Percentiles rank a stretch among this genome's conserved stretches.
Conservation (phyloP, 768 basidiomycete species). For the Amanita pallidorosea region DNA sequence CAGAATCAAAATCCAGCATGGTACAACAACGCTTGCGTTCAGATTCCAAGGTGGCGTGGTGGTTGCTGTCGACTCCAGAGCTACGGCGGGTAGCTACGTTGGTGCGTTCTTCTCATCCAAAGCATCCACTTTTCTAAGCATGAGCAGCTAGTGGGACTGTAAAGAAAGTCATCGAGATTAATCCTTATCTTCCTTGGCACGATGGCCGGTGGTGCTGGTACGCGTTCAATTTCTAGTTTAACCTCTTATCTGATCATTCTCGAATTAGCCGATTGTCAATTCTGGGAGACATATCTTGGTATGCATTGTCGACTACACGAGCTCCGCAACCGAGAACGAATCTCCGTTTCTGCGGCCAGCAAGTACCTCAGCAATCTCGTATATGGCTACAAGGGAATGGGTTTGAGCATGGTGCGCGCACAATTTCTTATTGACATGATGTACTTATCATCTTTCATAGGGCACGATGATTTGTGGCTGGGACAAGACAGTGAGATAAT, state of each 20-base stretch:
- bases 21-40: slow-evolving; percentile 97
- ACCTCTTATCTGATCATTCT: slow-evolving; percentile 3
- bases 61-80: slow-evolving; percentile 98
- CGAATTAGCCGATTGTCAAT: slow-evolving; percentile 79
- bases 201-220: slow-evolving; percentile 98
- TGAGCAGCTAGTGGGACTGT: slow-evolving; percentile 84
- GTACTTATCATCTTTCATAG: slow-evolving; percentile 24
- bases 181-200: slow-evolving; percentile 97
- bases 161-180: slow-evolving; percentile 99
- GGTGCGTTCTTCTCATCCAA: slow-evolving; percentile 39
- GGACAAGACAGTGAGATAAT: slow-evolving; percentile 82
- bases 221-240: background rate
- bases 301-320: slow-evolving; percentile 97
- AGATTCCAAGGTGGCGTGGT: slow-evolving; percentile 94
- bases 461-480: slow-evolving; percentile 99
- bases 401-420: slow-evolving; percentile 84
- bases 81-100: slow-evolving; percentile 94
- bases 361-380: slow-evolving; percentile 97
- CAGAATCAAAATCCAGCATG: slow-evolving; percentile 97
- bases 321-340: slow-evolving; percentile 90
- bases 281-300: slow-evolving; percentile 98
- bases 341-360: slow-evolving; percentile 97
- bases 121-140: slow-evolving; percentile 3
- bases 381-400: slow-evolving; percentile 98
- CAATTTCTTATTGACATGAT: background rate